Conservation (phyloP, 768 basidiomycete species). For the Pleurotus tuber-regium region DNA sequence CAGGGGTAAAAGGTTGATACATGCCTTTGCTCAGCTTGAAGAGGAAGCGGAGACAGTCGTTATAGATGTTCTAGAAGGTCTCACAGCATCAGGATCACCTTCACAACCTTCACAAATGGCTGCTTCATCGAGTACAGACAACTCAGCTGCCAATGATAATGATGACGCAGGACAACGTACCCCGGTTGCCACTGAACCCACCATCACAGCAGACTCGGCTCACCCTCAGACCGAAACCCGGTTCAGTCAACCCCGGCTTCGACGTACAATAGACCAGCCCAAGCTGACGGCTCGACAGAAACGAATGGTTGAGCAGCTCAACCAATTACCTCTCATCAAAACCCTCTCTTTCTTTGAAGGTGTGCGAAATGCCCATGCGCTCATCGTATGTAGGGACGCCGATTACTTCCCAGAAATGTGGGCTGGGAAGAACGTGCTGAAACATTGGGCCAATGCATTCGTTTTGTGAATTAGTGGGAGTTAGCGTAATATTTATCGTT, state of each 20-base stretch:
- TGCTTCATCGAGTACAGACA: constrained; percentile 5
- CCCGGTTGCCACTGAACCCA: not conserved
- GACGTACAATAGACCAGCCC: constrained; percentile 29
- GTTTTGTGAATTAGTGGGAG: no score
- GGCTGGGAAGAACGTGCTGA: constrained; percentile 59
- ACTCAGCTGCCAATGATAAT: not conserved
- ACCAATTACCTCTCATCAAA: constrained; percentile 69
- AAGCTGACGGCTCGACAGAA: constrained; percentile 57
- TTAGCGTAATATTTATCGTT: no score
- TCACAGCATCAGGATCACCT: constrained; percentile 21
- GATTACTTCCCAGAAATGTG: constrained; percentile 54
- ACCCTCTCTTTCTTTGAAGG: constrained; percentile 59
- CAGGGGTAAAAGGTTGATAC: constrained; percentile 23
- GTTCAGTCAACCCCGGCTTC: not conserved
- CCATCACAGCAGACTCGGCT: not conserved
- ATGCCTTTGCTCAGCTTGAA: constrained; percentile 2
- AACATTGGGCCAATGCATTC: constrained; percentile 69
- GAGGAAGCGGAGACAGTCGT: not conserved
- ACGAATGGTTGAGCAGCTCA: constrained; percentile 55
- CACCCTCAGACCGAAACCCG: not conserved
- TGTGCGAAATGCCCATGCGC: constrained; percentile 63
- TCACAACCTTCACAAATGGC: constrained; percentile 1
- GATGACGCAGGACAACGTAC: not conserved
- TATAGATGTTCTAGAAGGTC: constrained; percentile 16
- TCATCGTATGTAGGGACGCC: constrained; percentile 66